A percentile compares a stretch with the other conserved stretches of the same genome.
Evolutionary conservation across 2,329 filamentous ascomycete species (phyloP).

Genomic region (Alternaria viburni): DNA sequence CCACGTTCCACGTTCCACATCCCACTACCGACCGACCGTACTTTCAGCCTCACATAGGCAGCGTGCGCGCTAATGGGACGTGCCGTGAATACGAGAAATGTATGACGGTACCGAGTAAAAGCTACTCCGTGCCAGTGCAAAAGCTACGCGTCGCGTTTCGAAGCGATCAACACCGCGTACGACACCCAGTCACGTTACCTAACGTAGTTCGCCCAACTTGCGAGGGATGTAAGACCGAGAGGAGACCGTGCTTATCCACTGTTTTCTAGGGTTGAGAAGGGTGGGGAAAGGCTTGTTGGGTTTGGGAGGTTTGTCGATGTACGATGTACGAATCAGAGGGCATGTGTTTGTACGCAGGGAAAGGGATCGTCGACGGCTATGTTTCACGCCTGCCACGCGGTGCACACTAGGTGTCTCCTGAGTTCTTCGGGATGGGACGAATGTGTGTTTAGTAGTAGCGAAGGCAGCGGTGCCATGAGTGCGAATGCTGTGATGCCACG

Average conservation of each 20-base stretch:
- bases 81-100: background rate
- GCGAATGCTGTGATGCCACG: background rate
- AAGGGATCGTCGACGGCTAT: background rate
- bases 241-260: background rate
- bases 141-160: background rate
- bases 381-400: background rate
- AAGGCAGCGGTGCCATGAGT: background rate
- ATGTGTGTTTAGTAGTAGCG: background rate
- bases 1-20: background rate
- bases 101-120: background rate
- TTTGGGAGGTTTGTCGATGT: background rate
- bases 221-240: background rate
- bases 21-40: background rate
- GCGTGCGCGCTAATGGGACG: background rate
- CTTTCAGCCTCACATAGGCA: background rate
- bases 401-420: rapidly evolving
- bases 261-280: background rate
- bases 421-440: background rate
- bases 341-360: background rate
- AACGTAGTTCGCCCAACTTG: background rate
- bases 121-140: too few relatives aligned
- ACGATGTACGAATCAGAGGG: background rate
- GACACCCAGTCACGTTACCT: background rate
- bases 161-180: background rate
- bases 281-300: background rate